These are phyloP conservation scores for Cystofilobasidium capitatum DNA, from an alignment of 768 basidiomycete genomes.

Conservation along the genomic window DNA sequence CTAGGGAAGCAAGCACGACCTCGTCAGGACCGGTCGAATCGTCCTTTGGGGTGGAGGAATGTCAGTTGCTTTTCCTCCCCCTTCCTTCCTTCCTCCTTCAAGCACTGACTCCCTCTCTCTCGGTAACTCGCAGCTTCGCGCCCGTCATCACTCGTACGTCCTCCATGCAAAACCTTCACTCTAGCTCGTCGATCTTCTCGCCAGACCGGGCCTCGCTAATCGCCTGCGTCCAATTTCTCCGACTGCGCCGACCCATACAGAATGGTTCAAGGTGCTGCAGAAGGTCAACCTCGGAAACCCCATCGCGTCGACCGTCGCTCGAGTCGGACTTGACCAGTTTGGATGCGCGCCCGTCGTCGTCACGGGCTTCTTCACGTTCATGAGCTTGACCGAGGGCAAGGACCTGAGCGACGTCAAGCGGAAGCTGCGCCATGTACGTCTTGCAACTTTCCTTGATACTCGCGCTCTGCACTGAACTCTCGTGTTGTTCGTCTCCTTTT, in stretches of 20 bases:
- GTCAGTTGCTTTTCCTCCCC: conserved; percentile 1
- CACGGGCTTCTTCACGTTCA: conserved; percentile 11
- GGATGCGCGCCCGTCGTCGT: conserved; percentile 6
- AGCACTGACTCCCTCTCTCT: too few species aligned
- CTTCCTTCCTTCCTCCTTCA: background rate
- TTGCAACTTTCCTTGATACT: background rate
- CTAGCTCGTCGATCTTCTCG: too few species aligned
- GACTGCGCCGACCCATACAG: background rate
- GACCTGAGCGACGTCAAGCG: conserved; percentile 3
- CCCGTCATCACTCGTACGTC: background rate
- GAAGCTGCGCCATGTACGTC: conserved; percentile 19
- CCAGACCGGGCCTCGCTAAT: too few species aligned
- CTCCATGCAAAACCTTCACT: too few species aligned
- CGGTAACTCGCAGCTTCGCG: too few species aligned
- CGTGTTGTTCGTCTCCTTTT: background rate
- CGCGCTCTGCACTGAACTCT: background rate
- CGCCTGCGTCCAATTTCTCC: background rate
- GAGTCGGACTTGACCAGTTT: conserved; percentile 26
- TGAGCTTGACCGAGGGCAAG: conserved; percentile 22
- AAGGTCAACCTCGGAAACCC: conserved; percentile 13
- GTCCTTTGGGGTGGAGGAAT: conserved; percentile 27
- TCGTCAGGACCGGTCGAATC: conserved; percentile 21
- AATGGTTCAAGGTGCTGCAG: conserved; percentile 23
- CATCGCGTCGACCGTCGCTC: conserved; percentile 15
- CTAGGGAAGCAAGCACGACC: conserved; percentile 23